Base-by-base conservation (phyloP, 148 eudicot species). In the Euryodendron excelsum region DNA sequence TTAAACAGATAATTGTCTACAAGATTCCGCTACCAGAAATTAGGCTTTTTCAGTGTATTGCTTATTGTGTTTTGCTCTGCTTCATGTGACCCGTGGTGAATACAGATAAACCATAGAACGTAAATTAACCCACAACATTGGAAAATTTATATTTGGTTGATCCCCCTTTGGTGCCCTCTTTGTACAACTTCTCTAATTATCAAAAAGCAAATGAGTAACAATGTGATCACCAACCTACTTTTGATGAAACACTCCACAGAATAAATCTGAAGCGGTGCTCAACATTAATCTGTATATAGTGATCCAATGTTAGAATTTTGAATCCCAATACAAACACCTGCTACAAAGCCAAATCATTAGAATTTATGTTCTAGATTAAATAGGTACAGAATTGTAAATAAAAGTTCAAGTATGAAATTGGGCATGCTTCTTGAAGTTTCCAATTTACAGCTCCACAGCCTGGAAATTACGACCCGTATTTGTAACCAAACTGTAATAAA, bases 21-120 rank as follows among this genome's bases (percentile, higher is more conserved):
- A 69, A 13, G 36, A 27, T 45, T 25, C 18, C 36, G 15, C 50
- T 5, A 48, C 20, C 56, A 25, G 12, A 37, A 69, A 47, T 28
- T 23, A 45, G 52, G 69, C 34, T 39, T 39, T 7, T 39, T 39
- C 44, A 90, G n/a, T n/a, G n/a, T n/a, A n/a, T n/a, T n/a, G n/a
- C n/a, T n/a, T n/a, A n/a, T n/a, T n/a, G n/a, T n/a, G n/a, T n/a
- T n/a, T n/a, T n/a, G n/a, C n/a, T n/a, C n/a, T n/a, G n/a, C n/a
- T n/a, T n/a, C 87, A 58, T 87, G 88, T 0, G 95, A 93, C 6
- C 95, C 95, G 79, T 93, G 97, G 81, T 93, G 97, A 69, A 88
- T 77, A 50, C 86, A 87, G 20, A 93, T 90, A 76, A 82, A 80
- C 98, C 96, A 93, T n/a, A 83, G 88, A 28, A 92, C 92, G 77